Base-by-base conservation (phyloP, 495 filamentous ascomycete genomes). In the Talaromyces adpressus region DNA sequence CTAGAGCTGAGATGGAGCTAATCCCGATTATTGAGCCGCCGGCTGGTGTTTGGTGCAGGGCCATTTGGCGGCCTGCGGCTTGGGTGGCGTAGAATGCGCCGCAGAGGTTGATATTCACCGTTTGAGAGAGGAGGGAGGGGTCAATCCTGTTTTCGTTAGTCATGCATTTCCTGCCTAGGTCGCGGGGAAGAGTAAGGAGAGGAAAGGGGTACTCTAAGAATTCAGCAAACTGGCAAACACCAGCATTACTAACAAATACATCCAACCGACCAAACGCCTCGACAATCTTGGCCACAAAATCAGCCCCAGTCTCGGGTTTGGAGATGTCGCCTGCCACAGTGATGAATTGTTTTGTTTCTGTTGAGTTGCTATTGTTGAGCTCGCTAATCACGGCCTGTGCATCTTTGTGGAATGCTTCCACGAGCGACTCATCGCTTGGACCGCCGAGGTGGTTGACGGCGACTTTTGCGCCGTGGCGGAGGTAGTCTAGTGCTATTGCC, bases 221-320 rank as follows among this genome's bases (percentile, higher is more conserved):
- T 39, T 92, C 88, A 25, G 86, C 86, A 72, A 95, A 95, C 64
- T 89, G 78, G 78, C 90, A 96, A 32, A 96, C 82, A 2, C 92
- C 92, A 0, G 92, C 92, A 76, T 97, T 97, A 73, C 85, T 89
- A 2, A 97, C 88, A 73, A 92, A 93, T 2, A 95, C 80, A 71
- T 96, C 90, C 1, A 96, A 70, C 1, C 84, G 78, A 0, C 77
- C 76, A 68, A 88, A 96, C 0, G 65, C 67, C 27, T 80, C 70
- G 0, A 89, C 84, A 0, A 86, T 84, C 61, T 78, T 75, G 18
- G 75, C 62, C 22, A 91, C 81, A 14, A 92, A 80, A 1, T 73
- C 68, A 2, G 72, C 69, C 6, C 87, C 86, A 0, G 89, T 91
- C 20, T 82, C 75, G 0, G 88, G 86, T 62, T 85, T 79, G 0